Conservation (phyloP, 2,329 filamentous ascomycete species). For the Tothia fuscella region DNA sequence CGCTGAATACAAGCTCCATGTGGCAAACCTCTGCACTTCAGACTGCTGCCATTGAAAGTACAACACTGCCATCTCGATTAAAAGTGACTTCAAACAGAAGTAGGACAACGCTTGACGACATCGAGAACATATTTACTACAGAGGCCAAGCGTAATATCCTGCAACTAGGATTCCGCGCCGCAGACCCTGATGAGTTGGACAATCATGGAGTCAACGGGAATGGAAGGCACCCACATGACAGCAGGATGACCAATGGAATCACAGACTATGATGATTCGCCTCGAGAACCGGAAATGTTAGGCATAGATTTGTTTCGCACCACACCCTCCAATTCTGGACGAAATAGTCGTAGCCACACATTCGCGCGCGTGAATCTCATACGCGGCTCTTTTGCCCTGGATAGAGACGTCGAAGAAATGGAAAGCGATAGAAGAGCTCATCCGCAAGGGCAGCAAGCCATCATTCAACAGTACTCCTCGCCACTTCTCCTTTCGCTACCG, state of each 20-base stretch:
- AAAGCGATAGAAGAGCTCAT: neutral
- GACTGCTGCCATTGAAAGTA: conserved; percentile 63
- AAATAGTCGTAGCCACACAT: conserved; percentile 1
- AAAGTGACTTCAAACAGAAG: conserved; percentile 28
- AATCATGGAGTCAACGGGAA: conserved; percentile 2
- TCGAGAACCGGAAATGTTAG: conserved; percentile 6
- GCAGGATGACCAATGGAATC: conserved; percentile 9
- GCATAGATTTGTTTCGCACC: conserved; percentile 4
- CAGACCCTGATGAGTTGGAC: conserved; percentile 16
- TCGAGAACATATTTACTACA: conserved; percentile 57
- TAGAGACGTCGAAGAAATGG: too few relatives aligned
- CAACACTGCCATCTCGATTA: conserved; percentile 64
- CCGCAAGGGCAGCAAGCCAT: neutral
- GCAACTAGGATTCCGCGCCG: conserved; percentile 56
- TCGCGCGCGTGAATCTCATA: neutral
- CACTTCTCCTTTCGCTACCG: conserved; percentile 60
- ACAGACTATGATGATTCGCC: conserved; percentile 4
- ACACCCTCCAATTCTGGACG: neutral
- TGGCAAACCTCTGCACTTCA: conserved; percentile 78
- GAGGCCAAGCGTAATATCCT: conserved; percentile 73
- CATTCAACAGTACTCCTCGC: conserved; percentile 6
- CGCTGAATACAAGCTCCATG: conserved; percentile 48
- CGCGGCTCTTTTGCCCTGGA: too few relatives aligned
- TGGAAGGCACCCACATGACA: neutral
- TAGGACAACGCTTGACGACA: conserved; percentile 34